Evolutionary conservation across 345 rosid genomes (phyloP).

Genomic region (Hypericum androsaemum): DNA sequence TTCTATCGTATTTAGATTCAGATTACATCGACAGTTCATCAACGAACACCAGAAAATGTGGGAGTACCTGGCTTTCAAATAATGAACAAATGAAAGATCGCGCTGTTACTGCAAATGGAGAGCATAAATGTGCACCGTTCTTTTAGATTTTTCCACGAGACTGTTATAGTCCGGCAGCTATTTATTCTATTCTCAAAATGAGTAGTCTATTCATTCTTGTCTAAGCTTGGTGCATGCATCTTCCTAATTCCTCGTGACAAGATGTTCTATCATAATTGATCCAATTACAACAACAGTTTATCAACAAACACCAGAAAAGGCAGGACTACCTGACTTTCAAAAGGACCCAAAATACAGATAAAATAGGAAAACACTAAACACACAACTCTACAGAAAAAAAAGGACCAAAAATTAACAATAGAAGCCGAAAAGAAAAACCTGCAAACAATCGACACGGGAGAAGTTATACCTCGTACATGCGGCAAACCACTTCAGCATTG

Average conservation of each 20-base stretch:
- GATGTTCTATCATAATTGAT: too few relatives aligned
- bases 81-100: too few relatives aligned
- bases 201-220: too few relatives aligned
- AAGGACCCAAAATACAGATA: not conserved
- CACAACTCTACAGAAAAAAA: not conserved
- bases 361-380: not conserved
- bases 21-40: not conserved
- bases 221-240: too few relatives aligned
- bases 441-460: not conserved
- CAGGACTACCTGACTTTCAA: not conserved
- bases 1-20: not conserved
- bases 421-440: not conserved
- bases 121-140: too few relatives aligned
- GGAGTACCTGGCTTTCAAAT: too few relatives aligned
- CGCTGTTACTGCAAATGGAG: too few relatives aligned
- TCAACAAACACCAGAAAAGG: not conserved
- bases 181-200: too few relatives aligned
- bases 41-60: too few relatives aligned
- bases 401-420: not conserved
- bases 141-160: too few relatives aligned
- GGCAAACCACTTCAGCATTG: slow-evolving; percentile 65
- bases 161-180: too few relatives aligned
- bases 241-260: too few relatives aligned
- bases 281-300: not conserved
- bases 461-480: slow-evolving; percentile 80